Percentiles rank a stretch among this genome's conserved stretches.
These are phyloP conservation scores for Geotrichum reessii DNA, from an alignment of 1,139 yeast species.

Conservation along the genomic window DNA sequence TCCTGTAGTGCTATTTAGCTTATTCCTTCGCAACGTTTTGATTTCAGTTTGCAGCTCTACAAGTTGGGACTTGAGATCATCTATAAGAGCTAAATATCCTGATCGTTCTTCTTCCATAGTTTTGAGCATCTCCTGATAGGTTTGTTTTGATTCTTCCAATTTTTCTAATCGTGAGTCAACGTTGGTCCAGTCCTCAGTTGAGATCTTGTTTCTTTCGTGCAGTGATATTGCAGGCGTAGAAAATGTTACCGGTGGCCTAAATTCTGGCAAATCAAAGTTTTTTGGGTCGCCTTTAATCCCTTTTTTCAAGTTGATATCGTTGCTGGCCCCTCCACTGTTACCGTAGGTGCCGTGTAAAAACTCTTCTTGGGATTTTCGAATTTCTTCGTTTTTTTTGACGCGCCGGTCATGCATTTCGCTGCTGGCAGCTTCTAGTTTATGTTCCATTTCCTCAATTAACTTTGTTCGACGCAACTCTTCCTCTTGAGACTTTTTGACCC, in stretches of 20 bases:
- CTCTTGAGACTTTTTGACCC: slow-evolving; percentile 17
- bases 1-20: not conserved
- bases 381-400: slow-evolving; percentile 12
- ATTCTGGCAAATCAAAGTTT: not conserved
- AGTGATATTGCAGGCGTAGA: not conserved
- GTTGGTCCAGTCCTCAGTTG: slow-evolving; percentile 10
- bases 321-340: not conserved
- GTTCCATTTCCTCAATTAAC: slow-evolving; percentile 21
- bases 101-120: slow-evolving; percentile 14
- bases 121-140: slow-evolving; percentile 10
- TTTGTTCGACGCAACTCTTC: slow-evolving; percentile 17
- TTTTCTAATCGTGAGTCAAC: slow-evolving; percentile 7
- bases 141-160: slow-evolving; percentile 10
- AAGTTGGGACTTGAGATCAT: slow-evolving; percentile 11
- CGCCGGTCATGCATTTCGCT: slow-evolving; percentile 16
- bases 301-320: not conserved
- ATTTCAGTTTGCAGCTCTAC: slow-evolving; percentile 10
- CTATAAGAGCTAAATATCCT: slow-evolving; percentile 6
- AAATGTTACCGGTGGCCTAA: slow-evolving; percentile 5
- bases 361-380: slow-evolving; percentile 16
- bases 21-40: not conserved
- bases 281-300: not conserved
- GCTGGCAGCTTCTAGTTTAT: slow-evolving; percentile 14
- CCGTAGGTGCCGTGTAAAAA: not conserved
- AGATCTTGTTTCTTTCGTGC: not conserved